Conservation (phyloP, 306 rosid species). For the cucumber (Cucumis sativus) region Cucumber_9930_V3 NC_026660.2:17071501-17072000, state of each 20-base stretch:
- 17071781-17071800: slow-evolving; percentile 7
- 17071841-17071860: slow-evolving; percentile 9
- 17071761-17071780: slow-evolving; percentile 21
- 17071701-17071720: slow-evolving; percentile 12
- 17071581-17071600: slow-evolving; percentile 14
- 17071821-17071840: slow-evolving; percentile 37
- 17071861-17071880: slow-evolving; percentile 38
- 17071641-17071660: slow-evolving; percentile 43
- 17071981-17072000: slow-evolving; percentile 93
- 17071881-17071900: slow-evolving; percentile 2
- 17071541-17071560: not conserved
- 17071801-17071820: slow-evolving; percentile 6
- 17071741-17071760: slow-evolving; percentile 2
- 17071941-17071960: slow-evolving; percentile 55
- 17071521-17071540: not conserved
- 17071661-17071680: slow-evolving; percentile 32
- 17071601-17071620: slow-evolving; percentile 28
- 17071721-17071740: slow-evolving; percentile 3
- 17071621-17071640: slow-evolving; percentile 58
- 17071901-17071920: slow-evolving; percentile 11
- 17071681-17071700: slow-evolving; percentile 31
- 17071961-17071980: slow-evolving; percentile 73
- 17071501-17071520: not conserved
- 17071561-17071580: not conserved
- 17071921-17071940: slow-evolving; percentile 54